A percentile compares a stretch with the other conserved stretches of the same genome.
Conservation (phyloP, 2,329 filamentous ascomycete species). For the Aspergillus sp. region DNA sequence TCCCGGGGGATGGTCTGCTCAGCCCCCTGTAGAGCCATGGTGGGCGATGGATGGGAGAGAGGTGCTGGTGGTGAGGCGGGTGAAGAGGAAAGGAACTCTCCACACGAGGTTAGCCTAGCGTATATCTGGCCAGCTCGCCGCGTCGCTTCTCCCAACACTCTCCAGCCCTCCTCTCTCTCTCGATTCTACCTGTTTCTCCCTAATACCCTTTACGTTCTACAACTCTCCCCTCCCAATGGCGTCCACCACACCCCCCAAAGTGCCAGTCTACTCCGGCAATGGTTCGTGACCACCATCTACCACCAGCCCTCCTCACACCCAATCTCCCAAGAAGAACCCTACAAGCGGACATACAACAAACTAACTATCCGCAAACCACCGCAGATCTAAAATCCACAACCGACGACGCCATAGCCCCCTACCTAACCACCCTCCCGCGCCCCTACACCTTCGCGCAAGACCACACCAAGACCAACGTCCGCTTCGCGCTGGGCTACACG, state of each 20-base stretch:
- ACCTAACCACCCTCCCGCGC: slow-evolving; percentile 72
- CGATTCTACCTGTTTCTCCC: background rate
- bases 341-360: background rate
- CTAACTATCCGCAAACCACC: too few species aligned
- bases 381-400: slow-evolving; percentile 95
- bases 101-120: slow-evolving; percentile 10
- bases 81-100: slow-evolving; percentile 8
- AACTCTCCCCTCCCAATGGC: slow-evolving; percentile 13
- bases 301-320: slow-evolving; percentile 4
- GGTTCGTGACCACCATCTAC: slow-evolving; percentile 23
- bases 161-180: background rate
- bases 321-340: background rate
- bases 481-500: slow-evolving; percentile 71
- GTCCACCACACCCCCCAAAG: slow-evolving; percentile 25
- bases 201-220: too few species aligned
- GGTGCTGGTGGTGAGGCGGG: slow-evolving; percentile 2
- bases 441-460: slow-evolving; percentile 61
- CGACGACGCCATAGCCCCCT: slow-evolving; percentile 89
- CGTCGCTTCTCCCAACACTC: slow-evolving; percentile 19
- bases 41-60: slow-evolving; percentile 13
- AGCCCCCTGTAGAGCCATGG: slow-evolving; percentile 68
- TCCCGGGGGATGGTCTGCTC: slow-evolving; percentile 96
- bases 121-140: slow-evolving; percentile 25
- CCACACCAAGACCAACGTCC: slow-evolving; percentile 70
- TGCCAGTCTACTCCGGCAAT: slow-evolving; percentile 38